Base-by-base conservation (phyloP, 768 basidiomycete genomes). In the Rhizopogon vinicolor region DNA sequence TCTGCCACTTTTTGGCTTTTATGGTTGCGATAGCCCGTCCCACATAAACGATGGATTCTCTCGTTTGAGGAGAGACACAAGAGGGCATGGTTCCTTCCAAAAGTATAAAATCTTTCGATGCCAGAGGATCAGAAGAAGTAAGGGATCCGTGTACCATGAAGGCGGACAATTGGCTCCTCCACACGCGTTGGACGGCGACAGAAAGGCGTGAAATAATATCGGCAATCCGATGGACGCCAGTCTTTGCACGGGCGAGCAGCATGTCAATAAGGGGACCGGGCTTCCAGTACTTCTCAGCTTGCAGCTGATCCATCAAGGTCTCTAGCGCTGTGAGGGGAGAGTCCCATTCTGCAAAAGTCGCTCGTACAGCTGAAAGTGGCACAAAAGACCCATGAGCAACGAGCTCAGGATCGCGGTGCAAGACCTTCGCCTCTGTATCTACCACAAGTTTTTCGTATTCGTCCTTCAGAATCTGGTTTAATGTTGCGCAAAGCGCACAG, bases 261-360 rank as follows among this genome's bases (percentile, higher is more conserved):
- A 92, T 76, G 63, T 95, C 91, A 56, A 95, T 89, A 29, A 95
- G 73, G 2, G 82, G 82, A 1, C 93, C 93, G 3, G 93, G 86
- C 52, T 77, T 77, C 80, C 81, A 80, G 14, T 68, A 60, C 19
- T 77, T 67, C 56, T 79, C 69, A 2, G 78, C 68, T 59, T 86
- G 77, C 41, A 94, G 71, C 41, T 83, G 79, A 9, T 84, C 77
- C 53, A 91, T 74, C 44, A 95, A 71, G 7, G 79, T 73, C 46
- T 79, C 76, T 29, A 97, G 78, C 5, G 89, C 82, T 37, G 84
- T 83, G 46, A 97, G 75, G 13, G 92, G 92, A 7, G 89, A 86
- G 61, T 93, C 90, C 94, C 94, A 97, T 68, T 83, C 83, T 7
- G 89, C 81, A 68, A 96, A 94, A 16, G 80, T 83, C 10, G 94